Evolutionary conservation across 352 stramenopile species (phyloP).

Genomic region (Phytopythium montanum): DNA sequence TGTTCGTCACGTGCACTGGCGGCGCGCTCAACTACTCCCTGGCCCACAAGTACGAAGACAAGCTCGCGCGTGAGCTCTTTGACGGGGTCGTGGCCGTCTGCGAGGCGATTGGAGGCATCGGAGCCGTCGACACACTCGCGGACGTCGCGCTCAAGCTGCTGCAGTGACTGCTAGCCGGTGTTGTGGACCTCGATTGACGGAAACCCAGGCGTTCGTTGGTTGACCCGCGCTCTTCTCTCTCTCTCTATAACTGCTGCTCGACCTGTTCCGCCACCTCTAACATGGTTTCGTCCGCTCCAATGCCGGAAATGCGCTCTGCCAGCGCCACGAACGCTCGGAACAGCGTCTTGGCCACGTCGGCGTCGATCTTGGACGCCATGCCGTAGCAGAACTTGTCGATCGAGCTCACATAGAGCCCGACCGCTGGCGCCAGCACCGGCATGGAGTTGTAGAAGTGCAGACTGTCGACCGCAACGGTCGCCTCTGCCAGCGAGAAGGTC

Average conservation of each 20-base stretch:
- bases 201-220: too few species aligned
- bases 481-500: slow-evolving; percentile 9
- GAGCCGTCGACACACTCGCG: slow-evolving; percentile 9
- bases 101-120: slow-evolving; percentile 14
- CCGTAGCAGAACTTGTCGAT: slow-evolving; percentile 52
- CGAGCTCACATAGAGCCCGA: slow-evolving; percentile 39
- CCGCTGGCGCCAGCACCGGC: slow-evolving; percentile 42
- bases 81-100: slow-evolving; percentile 11
- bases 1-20: slow-evolving; percentile 25
- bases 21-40: slow-evolving; percentile 47
- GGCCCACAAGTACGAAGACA: slow-evolving; percentile 42
- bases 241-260: neutral
- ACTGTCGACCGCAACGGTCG: slow-evolving; percentile 20
- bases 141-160: slow-evolving; percentile 12
- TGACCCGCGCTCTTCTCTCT: too few species aligned
- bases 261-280: neutral
- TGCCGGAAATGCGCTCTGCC: slow-evolving; percentile 19
- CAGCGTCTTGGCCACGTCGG: slow-evolving; percentile 17
- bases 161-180: neutral
- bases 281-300: slow-evolving; percentile 19
- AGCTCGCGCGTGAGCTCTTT: slow-evolving; percentile 15
- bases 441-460: slow-evolving; percentile 57
- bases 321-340: slow-evolving; percentile 34
- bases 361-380: slow-evolving; percentile 53
- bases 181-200: too few species aligned